Evolutionary conservation across 1,139 yeast genomes (phyloP).

Genomic region (Sugiyamaella sp.): DNA sequence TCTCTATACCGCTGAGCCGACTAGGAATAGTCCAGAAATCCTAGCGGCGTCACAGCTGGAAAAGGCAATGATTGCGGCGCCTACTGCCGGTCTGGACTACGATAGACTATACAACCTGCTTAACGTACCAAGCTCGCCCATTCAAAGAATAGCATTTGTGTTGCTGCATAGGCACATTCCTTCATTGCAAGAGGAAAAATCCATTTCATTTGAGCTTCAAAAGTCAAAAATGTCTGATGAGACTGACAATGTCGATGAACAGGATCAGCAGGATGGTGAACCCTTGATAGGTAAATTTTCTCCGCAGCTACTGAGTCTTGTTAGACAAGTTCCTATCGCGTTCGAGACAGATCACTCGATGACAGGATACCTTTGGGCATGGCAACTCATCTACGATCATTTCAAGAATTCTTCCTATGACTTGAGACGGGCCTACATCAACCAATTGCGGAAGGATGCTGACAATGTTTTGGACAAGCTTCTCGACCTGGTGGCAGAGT

Average conservation of each 20-base stretch:
- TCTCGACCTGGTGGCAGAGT: slow-evolving; percentile 32
- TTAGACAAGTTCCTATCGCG: slow-evolving; percentile 33
- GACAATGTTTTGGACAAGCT: slow-evolving; percentile 49
- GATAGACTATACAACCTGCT: slow-evolving; percentile 39
- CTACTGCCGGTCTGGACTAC: slow-evolving; percentile 39
- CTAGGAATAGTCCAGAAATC: slow-evolving; percentile 9
- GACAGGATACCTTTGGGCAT: slow-evolving; percentile 60
- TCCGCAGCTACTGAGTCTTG: slow-evolving; percentile 38
- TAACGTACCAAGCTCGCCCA: slow-evolving; percentile 32
- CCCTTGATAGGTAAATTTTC: slow-evolving; percentile 32
- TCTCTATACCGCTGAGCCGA: slow-evolving; percentile 4
- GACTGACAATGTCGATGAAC: slow-evolving; percentile 28
- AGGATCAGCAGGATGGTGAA: slow-evolving; percentile 25
- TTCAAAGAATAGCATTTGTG: slow-evolving; percentile 49
- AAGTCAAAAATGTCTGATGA: slow-evolving; percentile 38
- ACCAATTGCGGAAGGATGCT: slow-evolving; percentile 53
- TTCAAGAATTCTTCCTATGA: slow-evolving; percentile 68
- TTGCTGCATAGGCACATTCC: slow-evolving; percentile 48
- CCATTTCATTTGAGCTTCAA: slow-evolving; percentile 37
- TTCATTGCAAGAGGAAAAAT: slow-evolving; percentile 43
- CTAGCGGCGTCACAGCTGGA: slow-evolving; percentile 26
- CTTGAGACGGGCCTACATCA: slow-evolving; percentile 62
- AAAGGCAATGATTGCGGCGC: slow-evolving; percentile 26
- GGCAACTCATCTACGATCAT: slow-evolving; percentile 66
- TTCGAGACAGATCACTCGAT: slow-evolving; percentile 11